Evolutionary conservation across 2,329 filamentous ascomycete species (phyloP).

Genomic region (Aspergillus sp.): DNA sequence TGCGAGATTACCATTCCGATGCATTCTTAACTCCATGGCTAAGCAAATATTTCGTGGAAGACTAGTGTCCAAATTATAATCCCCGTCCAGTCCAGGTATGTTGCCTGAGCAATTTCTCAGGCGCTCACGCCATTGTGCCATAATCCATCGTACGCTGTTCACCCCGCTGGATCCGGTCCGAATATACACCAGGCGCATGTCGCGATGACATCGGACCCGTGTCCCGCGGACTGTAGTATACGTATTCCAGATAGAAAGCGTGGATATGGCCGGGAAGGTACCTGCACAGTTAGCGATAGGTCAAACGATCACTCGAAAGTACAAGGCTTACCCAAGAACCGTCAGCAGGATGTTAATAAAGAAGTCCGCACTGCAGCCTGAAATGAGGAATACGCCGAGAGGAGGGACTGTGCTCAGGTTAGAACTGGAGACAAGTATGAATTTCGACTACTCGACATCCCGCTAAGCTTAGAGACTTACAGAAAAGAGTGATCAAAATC

Average conservation of each 20-base stretch:
- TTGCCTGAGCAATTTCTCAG: background rate
- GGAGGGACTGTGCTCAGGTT: constrained; percentile 56
- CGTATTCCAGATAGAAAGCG: constrained; percentile 77
- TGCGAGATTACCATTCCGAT: too few species aligned
- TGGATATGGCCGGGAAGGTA: constrained; percentile 76
- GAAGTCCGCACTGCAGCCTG: constrained; percentile 64
- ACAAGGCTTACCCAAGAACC: constrained; percentile 54
- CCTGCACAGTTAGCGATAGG: constrained; percentile 31
- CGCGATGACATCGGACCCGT: constrained; percentile 17
- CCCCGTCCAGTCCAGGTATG: too few species aligned
- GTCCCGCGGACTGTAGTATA: constrained; percentile 69
- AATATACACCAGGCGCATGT: constrained; percentile 39
- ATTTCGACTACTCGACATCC: too few species aligned
- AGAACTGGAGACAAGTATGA: background rate
- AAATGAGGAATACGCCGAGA: constrained; percentile 61
- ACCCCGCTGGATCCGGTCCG: constrained; percentile 38
- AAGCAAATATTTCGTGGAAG: too few species aligned
- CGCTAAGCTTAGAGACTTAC: constrained; percentile 27
- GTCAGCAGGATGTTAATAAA: constrained; percentile 67
- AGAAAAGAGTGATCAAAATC: constrained; percentile 47
- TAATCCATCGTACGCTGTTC: constrained; percentile 25
- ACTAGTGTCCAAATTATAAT: too few species aligned
- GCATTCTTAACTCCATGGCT: too few species aligned
- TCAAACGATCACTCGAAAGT: background rate
- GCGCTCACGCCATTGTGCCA: constrained; percentile 15